A percentile compares a stretch with the other conserved stretches of the same genome.
phyloP scores from a whole-genome alignment of 2,329 filamentous ascomycete genomes.

The Lecanicillium sp. region DNA sequence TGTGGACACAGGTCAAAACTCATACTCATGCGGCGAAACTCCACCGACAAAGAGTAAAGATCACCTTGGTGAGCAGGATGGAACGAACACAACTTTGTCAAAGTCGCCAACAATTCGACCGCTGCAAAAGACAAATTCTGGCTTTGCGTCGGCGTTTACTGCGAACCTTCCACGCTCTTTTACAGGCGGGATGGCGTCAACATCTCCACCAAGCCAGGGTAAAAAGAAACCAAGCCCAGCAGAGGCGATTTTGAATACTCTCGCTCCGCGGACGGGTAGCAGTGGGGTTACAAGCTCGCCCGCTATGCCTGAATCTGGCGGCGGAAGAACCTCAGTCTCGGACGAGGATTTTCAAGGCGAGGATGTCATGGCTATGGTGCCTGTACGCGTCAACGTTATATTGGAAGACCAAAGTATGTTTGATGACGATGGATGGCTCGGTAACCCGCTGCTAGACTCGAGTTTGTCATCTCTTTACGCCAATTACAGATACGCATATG shows the following conservation, averaged over 20 bases:
- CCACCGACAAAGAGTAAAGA: slow-evolving; percentile 45
- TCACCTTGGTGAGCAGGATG: slow-evolving; percentile 36
- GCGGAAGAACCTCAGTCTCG: slow-evolving; percentile 42
- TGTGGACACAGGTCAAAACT: slow-evolving; percentile 47
- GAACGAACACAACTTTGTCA: slow-evolving; percentile 43
- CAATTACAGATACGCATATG: slow-evolving; percentile 58
- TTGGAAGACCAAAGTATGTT: slow-evolving; percentile 58
- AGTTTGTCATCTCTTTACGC: slow-evolving; percentile 41
- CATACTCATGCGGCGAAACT: slow-evolving; percentile 55
- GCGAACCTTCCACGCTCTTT: slow-evolving; percentile 46
- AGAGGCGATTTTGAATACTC: slow-evolving; percentile 49
- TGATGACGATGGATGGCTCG: slow-evolving; percentile 61
- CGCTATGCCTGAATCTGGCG: slow-evolving; percentile 35
- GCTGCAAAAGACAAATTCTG: slow-evolving; percentile 46
- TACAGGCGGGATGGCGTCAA: slow-evolving; percentile 26
- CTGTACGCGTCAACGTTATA: slow-evolving; percentile 42
- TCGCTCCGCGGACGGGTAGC: slow-evolving; percentile 39
- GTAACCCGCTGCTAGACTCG: slow-evolving; percentile 48
- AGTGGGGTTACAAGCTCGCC: slow-evolving; percentile 44
- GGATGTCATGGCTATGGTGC: slow-evolving; percentile 38
- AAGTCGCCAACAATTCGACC: slow-evolving; percentile 51
- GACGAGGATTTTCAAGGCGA: slow-evolving; percentile 45
- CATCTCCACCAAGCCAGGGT: slow-evolving; percentile 34
- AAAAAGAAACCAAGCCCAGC: slow-evolving; percentile 54
- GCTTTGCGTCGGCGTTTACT: slow-evolving; percentile 47